A percentile compares a stretch with the other conserved stretches of the same genome.
Conservation (phyloP, 2,329 filamentous ascomycete species). For the Monosporascus sp. region DNA sequence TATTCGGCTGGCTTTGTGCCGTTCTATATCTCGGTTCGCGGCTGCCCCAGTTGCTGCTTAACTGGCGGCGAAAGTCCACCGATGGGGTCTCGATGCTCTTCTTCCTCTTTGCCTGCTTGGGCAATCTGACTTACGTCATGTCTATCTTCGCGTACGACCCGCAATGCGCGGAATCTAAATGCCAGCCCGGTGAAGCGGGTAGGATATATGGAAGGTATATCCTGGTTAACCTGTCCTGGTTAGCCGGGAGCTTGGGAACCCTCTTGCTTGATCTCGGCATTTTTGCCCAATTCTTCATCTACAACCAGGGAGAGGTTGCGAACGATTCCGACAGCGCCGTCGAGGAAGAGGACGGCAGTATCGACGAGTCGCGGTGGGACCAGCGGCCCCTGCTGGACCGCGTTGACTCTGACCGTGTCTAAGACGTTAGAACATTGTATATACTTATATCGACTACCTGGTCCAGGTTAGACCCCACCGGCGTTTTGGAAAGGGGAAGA, state of each 20-base stretch:
- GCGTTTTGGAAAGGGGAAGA: not conserved
- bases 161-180: conserved; percentile 51
- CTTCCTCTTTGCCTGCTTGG: conserved; percentile 93
- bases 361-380: conserved; percentile 20
- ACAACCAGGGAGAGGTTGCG: conserved; percentile 44
- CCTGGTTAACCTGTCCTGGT: conserved; percentile 84
- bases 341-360: conserved; percentile 22
- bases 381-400: conserved; percentile 27
- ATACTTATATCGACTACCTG: not conserved
- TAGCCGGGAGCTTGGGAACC: conserved; percentile 84
- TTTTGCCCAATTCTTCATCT: conserved; percentile 89
- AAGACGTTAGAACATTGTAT: not conserved
- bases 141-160: conserved; percentile 90
- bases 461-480: not conserved
- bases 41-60: conserved; percentile 84
- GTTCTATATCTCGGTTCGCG: conserved; percentile 83
- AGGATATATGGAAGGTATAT: conserved; percentile 75
- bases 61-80: conserved; percentile 86
- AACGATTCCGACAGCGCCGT: conserved; percentile 24
- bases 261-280: conserved; percentile 79
- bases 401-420: conserved; percentile 12
- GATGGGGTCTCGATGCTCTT: conserved; percentile 92
- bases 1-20: conserved; percentile 92
- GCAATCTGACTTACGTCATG: conserved; percentile 88
- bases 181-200: conserved; percentile 59